These are phyloP conservation scores for Annona squamosa DNA, from an alignment of 164 flowering plant species.

Conservation along the genomic window DNA sequence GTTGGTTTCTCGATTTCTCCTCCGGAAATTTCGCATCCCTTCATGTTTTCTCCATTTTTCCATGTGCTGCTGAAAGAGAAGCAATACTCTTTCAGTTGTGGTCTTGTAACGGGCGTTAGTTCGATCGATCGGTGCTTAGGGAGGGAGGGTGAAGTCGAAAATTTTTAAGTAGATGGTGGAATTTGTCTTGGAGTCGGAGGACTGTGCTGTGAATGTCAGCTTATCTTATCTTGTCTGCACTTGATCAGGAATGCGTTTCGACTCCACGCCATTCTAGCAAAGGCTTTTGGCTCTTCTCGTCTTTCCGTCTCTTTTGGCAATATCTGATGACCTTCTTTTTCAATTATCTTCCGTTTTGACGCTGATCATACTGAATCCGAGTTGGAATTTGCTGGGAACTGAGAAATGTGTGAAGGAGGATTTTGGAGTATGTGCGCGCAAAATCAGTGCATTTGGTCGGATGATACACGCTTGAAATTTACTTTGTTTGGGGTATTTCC, in stretches of 20 bases:
- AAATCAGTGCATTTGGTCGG: background rate
- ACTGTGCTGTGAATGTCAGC: background rate
- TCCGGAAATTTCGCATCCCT: no score
- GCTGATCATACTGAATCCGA: no score
- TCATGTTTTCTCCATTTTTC: background rate
- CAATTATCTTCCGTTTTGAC: no score
- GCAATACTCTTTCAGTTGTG: background rate
- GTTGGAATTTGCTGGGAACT: background rate
- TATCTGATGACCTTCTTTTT: no score
- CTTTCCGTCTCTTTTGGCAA: background rate
- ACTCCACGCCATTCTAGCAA: no score
- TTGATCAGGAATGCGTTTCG: background rate
- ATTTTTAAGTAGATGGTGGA: background rate
- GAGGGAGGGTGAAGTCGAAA: background rate
- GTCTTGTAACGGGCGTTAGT: background rate
- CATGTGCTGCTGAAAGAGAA: background rate
- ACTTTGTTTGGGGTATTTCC: no score
- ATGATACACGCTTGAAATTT: background rate
- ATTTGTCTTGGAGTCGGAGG: background rate
- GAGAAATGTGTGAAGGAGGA: background rate
- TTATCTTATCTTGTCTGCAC: background rate
- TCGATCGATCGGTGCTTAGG: background rate
- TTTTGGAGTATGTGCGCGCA: background rate
- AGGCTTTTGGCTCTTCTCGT: background rate
- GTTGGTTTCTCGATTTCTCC: background rate